These are phyloP conservation scores for Cryptosporidium viatorum DNA, from an alignment of 169 alveolate species.

Conservation along the genomic window DNA sequence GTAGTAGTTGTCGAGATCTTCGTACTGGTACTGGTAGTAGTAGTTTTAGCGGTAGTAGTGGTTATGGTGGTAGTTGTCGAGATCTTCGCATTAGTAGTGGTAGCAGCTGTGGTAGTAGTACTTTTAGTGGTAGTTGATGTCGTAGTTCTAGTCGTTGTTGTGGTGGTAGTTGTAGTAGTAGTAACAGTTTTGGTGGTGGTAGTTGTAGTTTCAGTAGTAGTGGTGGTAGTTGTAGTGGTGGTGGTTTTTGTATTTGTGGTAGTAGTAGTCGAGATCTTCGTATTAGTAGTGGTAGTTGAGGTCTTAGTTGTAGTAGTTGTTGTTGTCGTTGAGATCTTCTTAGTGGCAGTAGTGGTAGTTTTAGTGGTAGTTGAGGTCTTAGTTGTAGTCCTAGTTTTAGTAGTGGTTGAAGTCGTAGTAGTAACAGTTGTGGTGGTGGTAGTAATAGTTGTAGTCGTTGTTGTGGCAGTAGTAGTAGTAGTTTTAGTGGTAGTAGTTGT, in stretches of 20 bases:
- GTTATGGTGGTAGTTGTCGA: neutral
- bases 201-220: neutral
- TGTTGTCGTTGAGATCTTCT: too few relatives aligned
- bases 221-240: too few relatives aligned
- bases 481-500: constrained; percentile 74
- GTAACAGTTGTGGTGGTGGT: too few relatives aligned
- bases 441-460: constrained; percentile 58
- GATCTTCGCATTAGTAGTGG: too few relatives aligned
- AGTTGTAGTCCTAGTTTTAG: constrained; percentile 34
- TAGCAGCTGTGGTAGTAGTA: too few relatives aligned
- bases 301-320: neutral
- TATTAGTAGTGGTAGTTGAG: too few relatives aligned
- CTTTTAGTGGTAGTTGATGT: too few relatives aligned
- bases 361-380: constrained; percentile 40
- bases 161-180: too few relatives aligned
- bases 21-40: neutral
- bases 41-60: neutral
- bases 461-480: constrained; percentile 65
- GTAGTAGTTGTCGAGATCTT: too few relatives aligned
- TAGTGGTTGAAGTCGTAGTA: constrained; percentile 23
- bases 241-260: too few relatives aligned
- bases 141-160: too few relatives aligned
- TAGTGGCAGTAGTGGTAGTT: constrained; percentile 53
- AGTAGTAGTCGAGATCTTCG: too few relatives aligned
- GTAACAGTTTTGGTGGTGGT: neutral